phyloP scores from a whole-genome alignment of 176 grass and related monocot species.

The Bromus sterilis region DNA sequence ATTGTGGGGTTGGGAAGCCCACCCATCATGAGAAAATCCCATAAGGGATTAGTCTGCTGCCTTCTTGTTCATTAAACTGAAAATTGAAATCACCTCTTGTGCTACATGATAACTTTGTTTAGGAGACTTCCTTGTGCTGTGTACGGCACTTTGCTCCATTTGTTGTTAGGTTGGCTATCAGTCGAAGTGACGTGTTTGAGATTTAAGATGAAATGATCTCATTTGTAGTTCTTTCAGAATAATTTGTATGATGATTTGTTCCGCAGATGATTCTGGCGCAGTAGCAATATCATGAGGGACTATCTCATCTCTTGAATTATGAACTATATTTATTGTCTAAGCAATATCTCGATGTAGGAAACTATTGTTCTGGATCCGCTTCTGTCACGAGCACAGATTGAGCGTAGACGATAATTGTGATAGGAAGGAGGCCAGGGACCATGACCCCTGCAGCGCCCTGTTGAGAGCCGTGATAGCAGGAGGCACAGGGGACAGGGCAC shows the following conservation, averaged over 20 bases:
- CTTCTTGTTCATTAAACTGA: not conserved
- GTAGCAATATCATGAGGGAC: not conserved
- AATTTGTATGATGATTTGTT: not conserved
- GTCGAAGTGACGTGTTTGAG: not conserved
- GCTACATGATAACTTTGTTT: not conserved
- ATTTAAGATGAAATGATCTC: conserved; percentile 3
- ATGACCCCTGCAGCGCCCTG: too few relatives aligned
- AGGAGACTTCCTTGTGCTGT: not conserved
- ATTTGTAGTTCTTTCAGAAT: not conserved
- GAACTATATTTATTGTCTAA: not conserved
- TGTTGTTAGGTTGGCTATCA: conserved; percentile 5
- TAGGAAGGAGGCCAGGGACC: too few relatives aligned
- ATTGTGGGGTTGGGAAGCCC: not conserved
- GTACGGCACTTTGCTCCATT: not conserved
- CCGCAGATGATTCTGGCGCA: not conserved
- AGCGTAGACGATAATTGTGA: too few relatives aligned
- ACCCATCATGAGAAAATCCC: not conserved
- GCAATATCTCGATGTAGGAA: not conserved
- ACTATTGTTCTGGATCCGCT: not conserved
- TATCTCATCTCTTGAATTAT: not conserved
- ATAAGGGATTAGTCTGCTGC: not conserved
- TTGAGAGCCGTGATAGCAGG: too few relatives aligned
- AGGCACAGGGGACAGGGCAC: too few relatives aligned
- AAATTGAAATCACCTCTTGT: not conserved
- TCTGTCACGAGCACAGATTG: too few relatives aligned